Base-by-base conservation (phyloP, 257 asterid species). In the Ilex asprella region DNA sequence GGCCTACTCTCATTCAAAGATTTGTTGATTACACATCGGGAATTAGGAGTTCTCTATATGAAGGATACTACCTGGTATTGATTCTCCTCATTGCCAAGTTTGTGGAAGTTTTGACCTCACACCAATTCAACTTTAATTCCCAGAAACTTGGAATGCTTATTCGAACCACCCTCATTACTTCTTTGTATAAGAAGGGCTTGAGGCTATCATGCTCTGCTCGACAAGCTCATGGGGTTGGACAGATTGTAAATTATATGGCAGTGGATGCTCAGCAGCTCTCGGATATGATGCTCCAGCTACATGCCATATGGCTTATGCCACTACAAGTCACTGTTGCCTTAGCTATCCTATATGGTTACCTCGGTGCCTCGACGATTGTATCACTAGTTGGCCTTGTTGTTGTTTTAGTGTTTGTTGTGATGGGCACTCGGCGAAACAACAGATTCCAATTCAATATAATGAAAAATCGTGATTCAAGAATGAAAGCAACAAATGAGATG, bases 251-350 rank as follows among this genome's bases (percentile, higher is more conserved):
- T 65, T 92, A 92, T 72, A 92, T 92, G 96, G 95, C 96, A 0
- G 97, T 92, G 8, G 99, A 92, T 66, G 96, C 97, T 11, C 99
- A 92, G 68, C 99, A 92, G 79, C 83, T 92, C 0, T 82, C 97
- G 0, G 97, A 92, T 65, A 92, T 92, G 99, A 87, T 92, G 95
- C 75, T 89, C 50, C 99, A 89, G 73, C 77, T 92, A 2, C 96
- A 92, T 46, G 72, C 74, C 69, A 39, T 92, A 39, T 92, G 99
- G 99, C 67, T 85, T 3, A 87, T 84, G 96, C 99, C 97, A 0
- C 16, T 87, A 71, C 97, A 92, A 79, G 70, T 86, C 2, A n/a
- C 55, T 0, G 85, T 87, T n/a, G 93, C 96, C 7, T 55, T 92
- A 52, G 77, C 75, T 11, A 84, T 92, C 11, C 81, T 92, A 8